Evolutionary conservation across 495 filamentous ascomycete species (phyloP).

Genomic region (Peziza echinospora): DNA sequence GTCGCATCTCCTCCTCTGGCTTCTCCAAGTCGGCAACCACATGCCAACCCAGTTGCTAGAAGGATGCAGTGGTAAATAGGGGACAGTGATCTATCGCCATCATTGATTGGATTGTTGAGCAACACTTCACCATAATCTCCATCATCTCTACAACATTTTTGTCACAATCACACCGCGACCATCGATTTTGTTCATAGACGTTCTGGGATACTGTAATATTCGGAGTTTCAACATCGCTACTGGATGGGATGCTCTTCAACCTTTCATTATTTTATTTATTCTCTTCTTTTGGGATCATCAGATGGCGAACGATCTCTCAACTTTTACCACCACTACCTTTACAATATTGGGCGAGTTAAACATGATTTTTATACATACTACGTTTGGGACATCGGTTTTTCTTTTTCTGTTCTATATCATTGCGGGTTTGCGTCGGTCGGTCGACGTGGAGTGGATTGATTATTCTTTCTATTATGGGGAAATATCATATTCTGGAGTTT

Average conservation of each 20-base stretch:
- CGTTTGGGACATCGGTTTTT: not conserved
- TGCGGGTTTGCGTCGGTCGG: slow-evolving; percentile 17
- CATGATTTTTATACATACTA: not conserved
- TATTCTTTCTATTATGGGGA: slow-evolving; percentile 14
- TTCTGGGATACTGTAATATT: not conserved
- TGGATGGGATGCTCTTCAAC: not conserved
- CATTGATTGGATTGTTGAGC: not conserved
- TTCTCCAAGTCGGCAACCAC: slow-evolving; percentile 14
- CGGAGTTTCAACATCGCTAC: not conserved
- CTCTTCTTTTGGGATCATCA: not conserved
- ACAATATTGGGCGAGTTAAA: not conserved
- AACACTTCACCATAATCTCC: not conserved
- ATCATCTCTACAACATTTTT: not conserved
- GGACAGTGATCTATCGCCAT: not conserved
- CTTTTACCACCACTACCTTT: not conserved
- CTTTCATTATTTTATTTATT: not conserved
- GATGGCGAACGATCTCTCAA: not conserved
- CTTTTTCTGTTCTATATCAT: slow-evolving; percentile 13
- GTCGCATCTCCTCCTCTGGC: slow-evolving; percentile 64
- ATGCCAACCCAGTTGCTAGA: slow-evolving; percentile 4
- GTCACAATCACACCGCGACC: not conserved
- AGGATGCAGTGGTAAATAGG: slow-evolving; percentile 16
- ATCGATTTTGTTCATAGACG: not conserved
- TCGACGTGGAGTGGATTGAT: slow-evolving; percentile 18
- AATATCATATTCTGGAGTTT: slow-evolving; percentile 17